These are phyloP conservation scores for Cytospora chrysosperma DNA, from an alignment of 2,329 filamentous ascomycete genomes.

Conservation along the genomic window DNA sequence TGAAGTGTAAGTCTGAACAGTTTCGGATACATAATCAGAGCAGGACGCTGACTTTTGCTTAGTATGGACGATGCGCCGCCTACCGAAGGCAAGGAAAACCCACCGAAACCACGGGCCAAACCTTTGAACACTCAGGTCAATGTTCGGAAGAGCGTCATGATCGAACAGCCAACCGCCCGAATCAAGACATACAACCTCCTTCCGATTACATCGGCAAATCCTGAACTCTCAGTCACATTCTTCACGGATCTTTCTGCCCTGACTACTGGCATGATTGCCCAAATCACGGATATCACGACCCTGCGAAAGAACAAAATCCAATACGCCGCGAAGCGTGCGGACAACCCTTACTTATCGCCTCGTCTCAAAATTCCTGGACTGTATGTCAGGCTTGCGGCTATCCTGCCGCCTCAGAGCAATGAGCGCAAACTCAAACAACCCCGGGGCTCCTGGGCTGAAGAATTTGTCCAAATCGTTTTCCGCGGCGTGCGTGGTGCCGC, in stretches of 20 bases:
- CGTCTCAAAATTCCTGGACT: conserved; percentile 49
- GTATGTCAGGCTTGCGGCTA: conserved; percentile 48
- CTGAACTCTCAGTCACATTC: conserved; percentile 48
- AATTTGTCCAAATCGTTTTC: conserved; percentile 60
- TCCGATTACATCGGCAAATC: conserved; percentile 28
- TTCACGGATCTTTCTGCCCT: conserved; percentile 53
- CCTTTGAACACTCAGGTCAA: conserved; percentile 4
- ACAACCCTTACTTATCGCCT: conserved; percentile 41
- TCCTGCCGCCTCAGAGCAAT: conserved; percentile 31
- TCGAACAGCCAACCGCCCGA: conserved; percentile 31
- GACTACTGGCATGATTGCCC: conserved; percentile 50
- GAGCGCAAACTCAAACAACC: conserved; percentile 26
- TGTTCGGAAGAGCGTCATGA: conserved; percentile 11
- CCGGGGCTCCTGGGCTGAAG: conserved; percentile 54
- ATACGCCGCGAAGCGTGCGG: conserved; percentile 33
- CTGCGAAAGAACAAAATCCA: conserved; percentile 46
- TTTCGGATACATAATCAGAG: not conserved
- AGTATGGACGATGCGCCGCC: conserved; percentile 6
- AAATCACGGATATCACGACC: conserved; percentile 49
- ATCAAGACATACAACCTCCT: conserved; percentile 32
- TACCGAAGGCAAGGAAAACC: conserved; percentile 1
- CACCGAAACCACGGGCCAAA: not conserved
- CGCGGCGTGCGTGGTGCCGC: conserved; percentile 40
- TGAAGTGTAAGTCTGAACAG: conserved; percentile 50
- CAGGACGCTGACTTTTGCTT: not conserved